Evolutionary conservation across 768 basidiomycete genomes (phyloP).

Genomic region (Tylopilus sp.): DNA sequence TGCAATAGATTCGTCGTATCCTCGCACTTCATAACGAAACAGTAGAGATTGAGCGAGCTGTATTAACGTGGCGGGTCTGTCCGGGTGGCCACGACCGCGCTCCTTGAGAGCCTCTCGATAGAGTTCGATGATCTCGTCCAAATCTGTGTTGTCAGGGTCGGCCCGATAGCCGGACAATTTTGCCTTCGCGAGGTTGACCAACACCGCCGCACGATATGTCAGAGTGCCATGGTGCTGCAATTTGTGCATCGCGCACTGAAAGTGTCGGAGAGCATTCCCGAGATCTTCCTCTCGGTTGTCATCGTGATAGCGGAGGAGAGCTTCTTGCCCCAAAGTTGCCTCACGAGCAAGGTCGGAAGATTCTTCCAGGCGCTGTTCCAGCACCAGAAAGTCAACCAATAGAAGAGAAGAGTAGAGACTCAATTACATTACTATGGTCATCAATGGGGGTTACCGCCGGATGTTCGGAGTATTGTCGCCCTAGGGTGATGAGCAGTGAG

Average conservation of each 20-base stretch:
- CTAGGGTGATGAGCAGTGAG: not conserved
- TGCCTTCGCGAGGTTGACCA: not conserved
- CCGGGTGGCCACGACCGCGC: not conserved
- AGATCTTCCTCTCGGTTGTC: not conserved
- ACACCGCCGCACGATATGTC: not conserved
- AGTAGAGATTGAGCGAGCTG: not conserved
- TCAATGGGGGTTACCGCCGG: not conserved
- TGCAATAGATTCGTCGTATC: not conserved
- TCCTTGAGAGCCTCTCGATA: not conserved
- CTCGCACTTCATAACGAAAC: not conserved
- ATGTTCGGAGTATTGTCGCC: not conserved
- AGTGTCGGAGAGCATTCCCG: not conserved
- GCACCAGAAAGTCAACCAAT: not conserved
- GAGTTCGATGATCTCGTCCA: not conserved
- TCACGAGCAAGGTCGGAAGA: not conserved
- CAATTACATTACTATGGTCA: not conserved
- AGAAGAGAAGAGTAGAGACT: not conserved
- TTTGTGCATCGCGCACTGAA: not conserved
- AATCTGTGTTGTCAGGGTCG: not conserved
- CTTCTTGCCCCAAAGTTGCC: not conserved
- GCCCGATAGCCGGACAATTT: not conserved
- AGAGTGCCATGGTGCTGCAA: too few species aligned
- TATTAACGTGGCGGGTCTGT: not conserved
- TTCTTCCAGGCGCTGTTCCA: not conserved
- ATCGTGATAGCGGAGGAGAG: not conserved